phyloP scores from a whole-genome alignment of 805 yeast species.

The Vanderwaltozyma verrucispora region DNA sequence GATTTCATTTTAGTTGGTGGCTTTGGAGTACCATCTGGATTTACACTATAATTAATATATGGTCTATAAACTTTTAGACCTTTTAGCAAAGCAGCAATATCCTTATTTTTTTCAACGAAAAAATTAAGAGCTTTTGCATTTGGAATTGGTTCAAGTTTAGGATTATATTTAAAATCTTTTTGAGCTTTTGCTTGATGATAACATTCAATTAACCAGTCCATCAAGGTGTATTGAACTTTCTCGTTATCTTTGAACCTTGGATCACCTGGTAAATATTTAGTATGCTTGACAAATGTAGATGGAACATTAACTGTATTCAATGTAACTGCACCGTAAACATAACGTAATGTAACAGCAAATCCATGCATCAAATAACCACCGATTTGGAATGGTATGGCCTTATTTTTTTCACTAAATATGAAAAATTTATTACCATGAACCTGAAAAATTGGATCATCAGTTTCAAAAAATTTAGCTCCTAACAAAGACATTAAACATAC shows the following conservation, averaged over 20 bases:
- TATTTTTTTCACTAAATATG: slow-evolving; percentile 8
- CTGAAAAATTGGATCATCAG: slow-evolving; percentile 12
- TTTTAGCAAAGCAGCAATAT: slow-evolving; percentile 9
- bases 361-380: slow-evolving; percentile 17
- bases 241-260: slow-evolving; percentile 11
- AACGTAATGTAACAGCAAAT: slow-evolving; percentile 12
- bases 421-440: slow-evolving; percentile 17
- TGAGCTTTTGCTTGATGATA: slow-evolving; percentile 4
- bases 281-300: slow-evolving; percentile 13
- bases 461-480: slow-evolving; percentile 13
- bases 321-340: slow-evolving; percentile 13
- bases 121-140: slow-evolving; percentile 10
- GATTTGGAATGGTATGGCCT: slow-evolving; percentile 11
- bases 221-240: slow-evolving; percentile 7
- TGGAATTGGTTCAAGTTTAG: neutral
- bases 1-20: slow-evolving; percentile 10
- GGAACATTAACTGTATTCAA: slow-evolving; percentile 13
- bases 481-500: slow-evolving; percentile 10
- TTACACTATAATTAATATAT: slow-evolving; percentile 15
- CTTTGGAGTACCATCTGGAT: slow-evolving; percentile 14
- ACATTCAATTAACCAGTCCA: slow-evolving; percentile 18
- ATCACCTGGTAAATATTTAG: slow-evolving; percentile 17
- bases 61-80: slow-evolving; percentile 16
- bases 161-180: slow-evolving; percentile 1
- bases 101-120: slow-evolving; percentile 11